Conservation (phyloP, 495 filamentous ascomycete species). For the Rhypophila decipiens region DNA sequence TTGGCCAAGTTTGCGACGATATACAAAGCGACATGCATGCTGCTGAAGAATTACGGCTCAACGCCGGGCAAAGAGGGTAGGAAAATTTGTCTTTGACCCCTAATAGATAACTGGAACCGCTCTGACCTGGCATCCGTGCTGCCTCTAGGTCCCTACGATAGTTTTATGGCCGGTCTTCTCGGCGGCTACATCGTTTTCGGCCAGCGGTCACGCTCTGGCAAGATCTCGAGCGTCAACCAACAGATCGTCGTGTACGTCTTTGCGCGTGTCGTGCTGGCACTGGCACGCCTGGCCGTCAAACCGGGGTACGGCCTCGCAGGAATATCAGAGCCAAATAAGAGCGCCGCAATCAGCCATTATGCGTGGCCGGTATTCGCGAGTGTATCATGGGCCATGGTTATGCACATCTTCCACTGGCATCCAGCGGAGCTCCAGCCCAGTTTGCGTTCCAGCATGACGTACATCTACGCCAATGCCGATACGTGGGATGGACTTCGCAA, state of each 20-base stretch:
- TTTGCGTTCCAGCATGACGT: slow-evolving; percentile 93
- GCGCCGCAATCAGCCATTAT: slow-evolving; percentile 51
- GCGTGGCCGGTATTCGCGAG: slow-evolving; percentile 90
- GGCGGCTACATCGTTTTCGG: slow-evolving; percentile 95
- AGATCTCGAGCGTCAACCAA: slow-evolving; percentile 77
- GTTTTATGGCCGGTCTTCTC: slow-evolving; percentile 82
- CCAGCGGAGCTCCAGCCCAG: slow-evolving; percentile 84
- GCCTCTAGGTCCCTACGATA: slow-evolving; percentile 59
- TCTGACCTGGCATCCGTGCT: too few species aligned
- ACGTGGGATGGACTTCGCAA: slow-evolving; percentile 77
- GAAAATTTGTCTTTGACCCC: slow-evolving; percentile 1
- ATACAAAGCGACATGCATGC: slow-evolving; percentile 76
- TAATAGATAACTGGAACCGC: too few species aligned
- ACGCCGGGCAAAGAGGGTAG: slow-evolving; percentile 50
- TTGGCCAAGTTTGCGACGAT: slow-evolving; percentile 82
- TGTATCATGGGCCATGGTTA: slow-evolving; percentile 82
- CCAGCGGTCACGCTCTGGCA: slow-evolving; percentile 49
- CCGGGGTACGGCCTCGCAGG: slow-evolving; percentile 44
- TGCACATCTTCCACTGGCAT: slow-evolving; percentile 92
- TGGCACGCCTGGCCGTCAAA: slow-evolving; percentile 75
- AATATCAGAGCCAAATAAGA: slow-evolving; percentile 29
- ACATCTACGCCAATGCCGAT: slow-evolving; percentile 84
- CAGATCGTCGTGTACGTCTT: slow-evolving; percentile 99
- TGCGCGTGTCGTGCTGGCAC: slow-evolving; percentile 75
- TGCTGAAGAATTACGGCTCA: slow-evolving; percentile 59